These are phyloP conservation scores for Didymella sp. DNA, from an alignment of 2,329 filamentous ascomycete genomes.

Conservation along the genomic window DNA sequence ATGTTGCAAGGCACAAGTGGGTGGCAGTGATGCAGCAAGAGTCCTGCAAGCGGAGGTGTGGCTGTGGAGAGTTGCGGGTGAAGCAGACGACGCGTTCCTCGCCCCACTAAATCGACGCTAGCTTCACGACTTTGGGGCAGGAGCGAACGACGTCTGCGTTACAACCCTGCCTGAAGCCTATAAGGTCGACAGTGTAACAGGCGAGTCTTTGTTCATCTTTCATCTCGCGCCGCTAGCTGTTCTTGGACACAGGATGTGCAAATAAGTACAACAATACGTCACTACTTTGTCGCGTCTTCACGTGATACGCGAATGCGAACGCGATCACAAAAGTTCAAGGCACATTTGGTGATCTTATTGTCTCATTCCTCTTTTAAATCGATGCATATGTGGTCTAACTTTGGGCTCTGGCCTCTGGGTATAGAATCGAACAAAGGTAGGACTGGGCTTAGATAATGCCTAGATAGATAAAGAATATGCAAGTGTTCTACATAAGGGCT, in stretches of 20 bases:
- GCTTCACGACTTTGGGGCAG: too few species aligned
- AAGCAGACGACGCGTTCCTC: conserved; percentile 30
- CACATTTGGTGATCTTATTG: neutral
- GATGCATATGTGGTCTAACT: neutral
- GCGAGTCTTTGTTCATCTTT: neutral
- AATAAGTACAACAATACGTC: neutral
- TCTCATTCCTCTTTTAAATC: conserved; percentile 3
- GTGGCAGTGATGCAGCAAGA: neutral
- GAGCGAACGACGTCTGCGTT: neutral
- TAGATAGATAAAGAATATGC: conserved; percentile 16
- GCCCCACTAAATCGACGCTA: conserved; percentile 28
- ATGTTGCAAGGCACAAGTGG: conserved; percentile 22
- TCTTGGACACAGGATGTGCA: neutral
- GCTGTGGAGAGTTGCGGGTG: conserved; percentile 1
- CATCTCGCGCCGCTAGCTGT: neutral
- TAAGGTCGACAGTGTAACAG: neutral
- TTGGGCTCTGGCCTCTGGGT: conserved; percentile 1
- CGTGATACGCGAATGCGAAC: conserved; percentile 3
- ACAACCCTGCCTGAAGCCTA: neutral
- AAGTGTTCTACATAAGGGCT: conserved; percentile 18
- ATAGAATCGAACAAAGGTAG: conserved; percentile 19
- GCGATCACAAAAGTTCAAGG: neutral
- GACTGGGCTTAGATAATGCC: conserved; percentile 18
- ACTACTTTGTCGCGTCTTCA: conserved; percentile 5
- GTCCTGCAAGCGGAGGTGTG: conserved; percentile 2